These are phyloP conservation scores for Botryotinia calthae DNA, from an alignment of 2,329 filamentous ascomycete species.

Conservation along the genomic window DNA sequence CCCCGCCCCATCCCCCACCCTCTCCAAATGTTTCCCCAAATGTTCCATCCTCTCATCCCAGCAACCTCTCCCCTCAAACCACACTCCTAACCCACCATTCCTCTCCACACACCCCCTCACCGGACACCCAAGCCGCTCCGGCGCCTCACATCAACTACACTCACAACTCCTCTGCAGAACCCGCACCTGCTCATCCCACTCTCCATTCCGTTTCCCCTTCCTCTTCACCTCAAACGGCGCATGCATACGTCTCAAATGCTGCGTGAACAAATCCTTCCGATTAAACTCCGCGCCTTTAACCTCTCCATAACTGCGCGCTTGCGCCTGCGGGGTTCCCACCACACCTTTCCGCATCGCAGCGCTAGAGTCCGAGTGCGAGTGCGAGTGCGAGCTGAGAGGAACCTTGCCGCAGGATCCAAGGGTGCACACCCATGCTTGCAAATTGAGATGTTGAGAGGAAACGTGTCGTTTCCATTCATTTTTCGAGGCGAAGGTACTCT, in stretches of 20 bases:
- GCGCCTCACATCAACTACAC: conserved; percentile 59
- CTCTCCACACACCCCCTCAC: conserved; percentile 54
- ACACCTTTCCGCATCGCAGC: not conserved
- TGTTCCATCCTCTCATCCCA: conserved; percentile 91
- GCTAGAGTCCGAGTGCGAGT: not conserved
- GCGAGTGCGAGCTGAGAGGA: conserved; percentile 18
- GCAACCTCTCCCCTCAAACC: conserved; percentile 60
- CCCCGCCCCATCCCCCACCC: conserved; percentile 36
- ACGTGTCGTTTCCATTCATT: conserved; percentile 97
- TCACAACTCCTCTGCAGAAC: conserved; percentile 58
- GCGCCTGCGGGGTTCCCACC: conserved; percentile 3
- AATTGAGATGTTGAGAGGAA: conserved; percentile 72
- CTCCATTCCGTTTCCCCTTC: conserved; percentile 40
- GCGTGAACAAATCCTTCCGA: conserved; percentile 86
- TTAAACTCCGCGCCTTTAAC: conserved; percentile 57
- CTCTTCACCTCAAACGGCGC: conserved; percentile 46
- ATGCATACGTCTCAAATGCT: conserved; percentile 87
- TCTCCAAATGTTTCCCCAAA: conserved; percentile 75
- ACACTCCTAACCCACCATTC: conserved; percentile 11
- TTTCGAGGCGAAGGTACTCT: conserved; percentile 70
- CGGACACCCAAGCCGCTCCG: conserved; percentile 59
- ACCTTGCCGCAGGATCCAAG: conserved; percentile 36
- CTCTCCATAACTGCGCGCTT: conserved; percentile 7
- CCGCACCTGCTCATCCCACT: conserved; percentile 55
- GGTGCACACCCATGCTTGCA: conserved; percentile 71